Evolutionary conservation across 2,329 filamentous ascomycete species (phyloP), one percentile per base, ranked within the genome.

Genomic region (Microcera coccophila): DNA sequence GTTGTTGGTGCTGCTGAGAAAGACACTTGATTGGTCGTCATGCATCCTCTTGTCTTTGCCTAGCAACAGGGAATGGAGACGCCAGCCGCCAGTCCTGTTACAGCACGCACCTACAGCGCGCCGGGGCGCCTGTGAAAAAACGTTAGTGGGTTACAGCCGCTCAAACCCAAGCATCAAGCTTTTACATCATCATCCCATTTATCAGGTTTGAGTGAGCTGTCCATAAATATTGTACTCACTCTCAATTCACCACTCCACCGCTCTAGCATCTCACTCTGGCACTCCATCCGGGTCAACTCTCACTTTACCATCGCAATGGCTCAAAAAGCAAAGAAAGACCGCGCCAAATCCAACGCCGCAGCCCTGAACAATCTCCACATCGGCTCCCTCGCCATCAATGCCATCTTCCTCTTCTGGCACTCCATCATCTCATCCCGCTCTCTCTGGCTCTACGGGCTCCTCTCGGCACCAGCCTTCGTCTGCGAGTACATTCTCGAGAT

Each of bases 401-500:
- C 65, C 44, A 61, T 89, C 61, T 96, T 91, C 72, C 73, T 95
- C 45, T 61, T 89, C 39, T 76, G 85, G 47, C 81, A 86, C 64
- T 75, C 85, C 57, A 69, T 87, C 63, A 77, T 84, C 59, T 73
- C 75, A 47, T 74, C 78, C 24, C 84, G 82, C 47, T 83, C 81
- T 11, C 69, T 84, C 18, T 66, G 82, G 39, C 72, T 81, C 47
- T 98, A 95, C 67, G 62, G 81, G 45, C 48, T 90, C 32, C 71
- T 96, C 50, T 88, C 85, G 3, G 64, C 78, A 0, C 93, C 93
- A 0, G 82, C 84, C 39, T 75, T 95, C 39, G 61, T 84, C 55
- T 89, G 93, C 68, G 82, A 97, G 65, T 85, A 87, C 61, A 83
- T 89, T 58, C 84, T 98, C 49, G 93, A 98, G 67, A 78, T 78